These are phyloP conservation scores for Septoria petroselini DNA, from an alignment of 2,329 filamentous ascomycete species.

Conservation along the genomic window DNA sequence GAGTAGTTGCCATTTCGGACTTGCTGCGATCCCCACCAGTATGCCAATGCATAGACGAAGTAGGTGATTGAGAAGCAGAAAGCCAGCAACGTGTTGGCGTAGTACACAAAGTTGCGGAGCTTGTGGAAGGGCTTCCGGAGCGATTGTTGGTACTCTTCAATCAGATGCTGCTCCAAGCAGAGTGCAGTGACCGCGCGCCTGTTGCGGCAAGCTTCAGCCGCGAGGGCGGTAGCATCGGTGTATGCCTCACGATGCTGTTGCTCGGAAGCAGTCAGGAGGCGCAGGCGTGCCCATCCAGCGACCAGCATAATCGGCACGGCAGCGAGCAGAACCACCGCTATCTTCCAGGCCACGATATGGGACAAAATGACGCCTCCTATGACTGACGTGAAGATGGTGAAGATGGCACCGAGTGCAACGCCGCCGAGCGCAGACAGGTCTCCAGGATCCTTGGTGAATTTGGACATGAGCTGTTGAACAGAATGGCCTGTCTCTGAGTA, in stretches of 20 bases:
- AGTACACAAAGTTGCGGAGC: slow-evolving; percentile 41
- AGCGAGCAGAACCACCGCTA: slow-evolving; percentile 50
- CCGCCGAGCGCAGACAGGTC: slow-evolving; percentile 50
- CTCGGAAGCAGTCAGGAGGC: slow-evolving; percentile 57
- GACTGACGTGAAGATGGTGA: slow-evolving; percentile 48
- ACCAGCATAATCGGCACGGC: slow-evolving; percentile 50
- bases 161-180: slow-evolving; percentile 42
- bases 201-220: slow-evolving; percentile 64
- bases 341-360: slow-evolving; percentile 51
- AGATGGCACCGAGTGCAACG: slow-evolving; percentile 51
- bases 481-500: slow-evolving; percentile 46
- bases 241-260: slow-evolving; percentile 64
- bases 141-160: slow-evolving; percentile 39
- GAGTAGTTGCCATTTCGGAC: slow-evolving; percentile 45
- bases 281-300: slow-evolving; percentile 47
- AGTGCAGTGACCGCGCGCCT: slow-evolving; percentile 58
- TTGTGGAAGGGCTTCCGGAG: slow-evolving; percentile 43
- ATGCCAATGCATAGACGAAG: slow-evolving; percentile 49
- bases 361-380: slow-evolving; percentile 49
- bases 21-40: slow-evolving; percentile 49
- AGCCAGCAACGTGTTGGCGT: slow-evolving; percentile 44
- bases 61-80: slow-evolving; percentile 48
- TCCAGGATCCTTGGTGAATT: slow-evolving; percentile 49
- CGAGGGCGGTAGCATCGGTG: slow-evolving; percentile 60
- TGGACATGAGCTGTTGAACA: slow-evolving; percentile 46